A percentile compares a stretch with the other conserved stretches of the same genome.
These are phyloP conservation scores for Alopecurus myosuroides DNA, from an alignment of 176 grass and related monocot species.

Conservation along the genomic window DNA sequence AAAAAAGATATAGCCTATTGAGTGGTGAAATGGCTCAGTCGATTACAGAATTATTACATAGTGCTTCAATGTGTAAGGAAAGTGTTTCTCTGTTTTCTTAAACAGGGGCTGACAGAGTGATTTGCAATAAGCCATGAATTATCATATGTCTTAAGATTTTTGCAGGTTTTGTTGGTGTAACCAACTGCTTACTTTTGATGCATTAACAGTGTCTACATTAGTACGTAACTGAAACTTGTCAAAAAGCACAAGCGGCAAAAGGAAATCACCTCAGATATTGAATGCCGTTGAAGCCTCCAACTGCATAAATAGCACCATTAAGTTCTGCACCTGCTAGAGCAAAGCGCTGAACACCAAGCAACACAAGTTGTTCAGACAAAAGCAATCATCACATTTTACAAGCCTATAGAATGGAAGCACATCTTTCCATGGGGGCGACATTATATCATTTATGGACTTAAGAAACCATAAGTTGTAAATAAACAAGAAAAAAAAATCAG, in stretches of 20 bases:
- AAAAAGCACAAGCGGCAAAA: constrained; percentile 21
- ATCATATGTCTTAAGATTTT: background rate
- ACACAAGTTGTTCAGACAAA: constrained; percentile 5
- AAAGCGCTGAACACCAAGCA: constrained; percentile 58
- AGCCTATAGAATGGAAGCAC: background rate
- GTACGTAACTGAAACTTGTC: constrained; percentile 9
- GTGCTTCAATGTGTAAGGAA: background rate
- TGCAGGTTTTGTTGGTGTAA: background rate
- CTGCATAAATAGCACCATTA: constrained; percentile 65
- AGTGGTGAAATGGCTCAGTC: background rate
- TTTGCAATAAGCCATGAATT: background rate
- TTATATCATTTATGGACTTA: background rate
- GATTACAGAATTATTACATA: background rate
- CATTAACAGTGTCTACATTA: background rate
- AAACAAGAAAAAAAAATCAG: background rate
- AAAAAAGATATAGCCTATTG: background rate
- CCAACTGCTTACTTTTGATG: background rate
- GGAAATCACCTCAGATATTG: constrained; percentile 55
- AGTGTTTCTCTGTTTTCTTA: background rate
- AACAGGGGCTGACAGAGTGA: background rate
- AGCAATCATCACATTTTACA: background rate
- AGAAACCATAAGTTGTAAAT: background rate
- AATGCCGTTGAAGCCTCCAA: constrained; percentile 69
- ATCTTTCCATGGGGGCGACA: background rate
- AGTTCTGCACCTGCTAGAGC: constrained; percentile 56